These are phyloP conservation scores for Trichoderma virens DNA, from an alignment of 495 filamentous ascomycete species.

Conservation along the genomic window DNA sequence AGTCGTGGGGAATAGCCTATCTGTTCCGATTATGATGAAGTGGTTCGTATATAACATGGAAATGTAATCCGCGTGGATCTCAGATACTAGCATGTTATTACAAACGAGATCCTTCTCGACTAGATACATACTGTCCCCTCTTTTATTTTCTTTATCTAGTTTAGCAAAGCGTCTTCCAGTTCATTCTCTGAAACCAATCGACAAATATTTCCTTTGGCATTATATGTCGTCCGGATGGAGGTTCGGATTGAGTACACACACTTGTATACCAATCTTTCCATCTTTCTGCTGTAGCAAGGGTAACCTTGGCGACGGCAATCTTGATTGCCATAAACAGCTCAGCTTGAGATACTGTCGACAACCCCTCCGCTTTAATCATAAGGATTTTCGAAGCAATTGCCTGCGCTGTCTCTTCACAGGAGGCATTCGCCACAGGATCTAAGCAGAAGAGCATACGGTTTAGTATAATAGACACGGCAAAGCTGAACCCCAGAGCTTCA, in stretches of 20 bases:
- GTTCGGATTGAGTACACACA: neutral
- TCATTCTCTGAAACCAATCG: neutral
- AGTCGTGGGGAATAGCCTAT: conserved; percentile 6
- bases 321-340: conserved; percentile 2
- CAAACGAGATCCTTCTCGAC: neutral
- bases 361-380: neutral
- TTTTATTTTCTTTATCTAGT: neutral
- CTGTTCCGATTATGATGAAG: neutral
- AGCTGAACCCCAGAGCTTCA: neutral
- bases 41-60: neutral
- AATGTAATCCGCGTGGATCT: neutral
- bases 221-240: neutral
- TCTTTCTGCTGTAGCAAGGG: neutral
- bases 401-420: neutral
- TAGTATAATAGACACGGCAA: neutral
- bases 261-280: neutral
- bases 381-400: neutral
- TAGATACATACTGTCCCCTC: neutral
- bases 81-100: neutral
- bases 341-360: neutral
- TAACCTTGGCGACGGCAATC: neutral
- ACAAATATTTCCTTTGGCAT: neutral
- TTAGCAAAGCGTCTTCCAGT: neutral
- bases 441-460: neutral
- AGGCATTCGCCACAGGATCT: neutral